Percentiles rank a stretch among this genome's conserved stretches.
phyloP scores from a whole-genome alignment of 2,329 filamentous ascomycete species.

The Paramyrothecium sp. region DNA sequence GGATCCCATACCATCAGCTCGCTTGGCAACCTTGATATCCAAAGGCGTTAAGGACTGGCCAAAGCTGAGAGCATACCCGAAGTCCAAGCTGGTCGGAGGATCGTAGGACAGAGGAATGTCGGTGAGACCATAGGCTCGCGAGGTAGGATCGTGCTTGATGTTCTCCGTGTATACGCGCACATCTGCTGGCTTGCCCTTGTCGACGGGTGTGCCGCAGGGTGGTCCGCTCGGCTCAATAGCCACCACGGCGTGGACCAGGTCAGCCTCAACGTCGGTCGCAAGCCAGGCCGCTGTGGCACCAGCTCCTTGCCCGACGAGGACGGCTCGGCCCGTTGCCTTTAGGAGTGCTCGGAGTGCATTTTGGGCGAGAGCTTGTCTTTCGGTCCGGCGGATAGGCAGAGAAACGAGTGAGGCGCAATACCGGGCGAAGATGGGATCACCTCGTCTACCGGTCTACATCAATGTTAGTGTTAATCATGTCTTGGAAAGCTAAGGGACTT shows the following conservation, averaged over 20 bases:
- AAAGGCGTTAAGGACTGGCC: slow-evolving; percentile 8
- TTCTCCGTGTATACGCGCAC: slow-evolving; percentile 14
- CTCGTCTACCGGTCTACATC: slow-evolving; percentile 29
- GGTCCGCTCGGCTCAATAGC: slow-evolving; percentile 53
- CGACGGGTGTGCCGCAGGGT: slow-evolving; percentile 35
- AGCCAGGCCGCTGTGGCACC: slow-evolving; percentile 45
- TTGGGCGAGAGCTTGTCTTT: slow-evolving; percentile 28
- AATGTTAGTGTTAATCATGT: slow-evolving; percentile 2
- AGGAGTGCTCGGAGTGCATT: slow-evolving; percentile 40
- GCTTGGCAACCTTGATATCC: slow-evolving; percentile 8
- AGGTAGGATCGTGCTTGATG: slow-evolving; percentile 20
- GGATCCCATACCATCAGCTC: slow-evolving; percentile 11
- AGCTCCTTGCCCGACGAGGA: slow-evolving; percentile 50
- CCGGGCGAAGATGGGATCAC: slow-evolving; percentile 46
- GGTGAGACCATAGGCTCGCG: slow-evolving; percentile 37
- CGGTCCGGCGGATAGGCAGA: slow-evolving; percentile 19
- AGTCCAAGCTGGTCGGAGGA: slow-evolving; percentile 26
- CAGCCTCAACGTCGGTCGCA: slow-evolving; percentile 45
- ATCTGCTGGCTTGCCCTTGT: background rate
- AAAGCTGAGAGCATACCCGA: slow-evolving; percentile 4
- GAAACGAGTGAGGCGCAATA: slow-evolving; percentile 44
- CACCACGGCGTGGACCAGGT: slow-evolving; percentile 46
- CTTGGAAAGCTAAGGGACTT: fast-evolving
- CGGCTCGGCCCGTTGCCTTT: slow-evolving; percentile 35
- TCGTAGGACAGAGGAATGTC: slow-evolving; percentile 40